Conservation (phyloP, 352 stramenopile genomes). For the Globisporangium polare region DNA sequence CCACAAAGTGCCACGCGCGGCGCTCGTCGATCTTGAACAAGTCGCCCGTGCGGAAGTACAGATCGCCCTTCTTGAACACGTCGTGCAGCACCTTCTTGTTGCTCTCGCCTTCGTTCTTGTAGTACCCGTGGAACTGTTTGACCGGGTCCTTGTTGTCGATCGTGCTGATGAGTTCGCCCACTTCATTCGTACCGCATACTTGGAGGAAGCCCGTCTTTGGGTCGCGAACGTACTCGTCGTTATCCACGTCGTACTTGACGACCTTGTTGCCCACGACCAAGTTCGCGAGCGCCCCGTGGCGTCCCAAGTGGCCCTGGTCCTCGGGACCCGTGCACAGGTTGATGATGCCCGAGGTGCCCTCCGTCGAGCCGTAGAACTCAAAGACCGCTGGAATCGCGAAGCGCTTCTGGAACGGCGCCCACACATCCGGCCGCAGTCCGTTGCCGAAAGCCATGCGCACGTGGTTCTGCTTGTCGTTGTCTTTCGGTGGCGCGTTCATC, state of each 20-base stretch:
- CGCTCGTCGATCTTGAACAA: slow-evolving; percentile 78
- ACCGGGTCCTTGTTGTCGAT: slow-evolving; percentile 46
- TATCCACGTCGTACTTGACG: slow-evolving; percentile 76
- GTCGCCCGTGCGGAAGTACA: slow-evolving; percentile 90
- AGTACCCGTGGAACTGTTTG: slow-evolving; percentile 86
- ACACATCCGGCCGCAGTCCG: slow-evolving; percentile 86
- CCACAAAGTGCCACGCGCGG: slow-evolving; percentile 85
- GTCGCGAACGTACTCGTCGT: slow-evolving; percentile 49
- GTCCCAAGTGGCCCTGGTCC: slow-evolving; percentile 66
- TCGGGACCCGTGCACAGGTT: slow-evolving; percentile 61
- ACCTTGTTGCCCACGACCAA: slow-evolving; percentile 60
- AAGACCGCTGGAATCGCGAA: slow-evolving; percentile 84
- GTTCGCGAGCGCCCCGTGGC: slow-evolving; percentile 51
- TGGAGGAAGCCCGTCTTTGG: slow-evolving; percentile 41
- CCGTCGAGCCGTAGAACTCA: slow-evolving; percentile 92
- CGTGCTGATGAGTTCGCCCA: slow-evolving; percentile 73
- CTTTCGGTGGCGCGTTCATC: slow-evolving; percentile 40
- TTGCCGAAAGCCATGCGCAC: slow-evolving; percentile 88
- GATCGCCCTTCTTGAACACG: slow-evolving; percentile 80
- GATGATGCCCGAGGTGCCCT: slow-evolving; percentile 78
- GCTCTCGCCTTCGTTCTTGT: slow-evolving; percentile 67
- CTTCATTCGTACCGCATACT: slow-evolving; percentile 44
- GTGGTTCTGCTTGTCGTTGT: slow-evolving; percentile 58
- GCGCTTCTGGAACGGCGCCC: slow-evolving; percentile 80
- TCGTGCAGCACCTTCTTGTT: slow-evolving; percentile 82